Base-by-base conservation (phyloP, 164 flowering plant genomes). In the Vitis riparia region DNA sequence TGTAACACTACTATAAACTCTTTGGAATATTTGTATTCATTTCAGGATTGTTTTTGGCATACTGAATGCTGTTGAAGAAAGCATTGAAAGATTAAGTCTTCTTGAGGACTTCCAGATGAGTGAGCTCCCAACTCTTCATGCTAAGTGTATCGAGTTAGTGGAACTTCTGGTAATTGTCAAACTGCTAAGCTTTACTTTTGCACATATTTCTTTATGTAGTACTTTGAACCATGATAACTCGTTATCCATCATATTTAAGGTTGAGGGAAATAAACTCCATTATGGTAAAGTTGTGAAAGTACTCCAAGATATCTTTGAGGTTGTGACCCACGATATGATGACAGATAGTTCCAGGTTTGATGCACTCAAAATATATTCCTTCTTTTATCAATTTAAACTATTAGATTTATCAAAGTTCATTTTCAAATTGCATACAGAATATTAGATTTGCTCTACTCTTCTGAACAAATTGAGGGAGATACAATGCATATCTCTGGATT, bases 291-390 rank as follows among this genome's bases (percentile, higher is more conserved):
- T 92, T 64, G 89, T 88, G 75, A 89, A 69, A 73, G 75, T 77
- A 66, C 89, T 94, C 51, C 97, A 89, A 76, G 97, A 94, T 73
- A 85, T 92, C 16, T 87, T 88, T 83, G 98, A 94, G 78, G 75
- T 94, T 59, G 81, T 91, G 65, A 88, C 89, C 56, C 74, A 67
- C 65, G 97, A 92, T 80, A 78, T 92, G 86, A 87, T 94, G 88
- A 59, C 74, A 62, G 55, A 88, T 74, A 84, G 82, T 65, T 85
- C 81, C 83, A 89, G 97, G 98, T 94, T 68, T 65, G 79, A 12
- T 23, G 55, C 63, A 47, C 44, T 58, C 30, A 0, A 14, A 9
- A 17, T 56, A 30, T 57, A 5, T 65, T 66, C 47, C 51, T 48
- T 13, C 48, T n/a, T 17, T 23, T 13, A 19, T 23, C 11, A 4